phyloP scores from a whole-genome alignment of 805 yeast genomes.

The Candida anglica region DNA sequence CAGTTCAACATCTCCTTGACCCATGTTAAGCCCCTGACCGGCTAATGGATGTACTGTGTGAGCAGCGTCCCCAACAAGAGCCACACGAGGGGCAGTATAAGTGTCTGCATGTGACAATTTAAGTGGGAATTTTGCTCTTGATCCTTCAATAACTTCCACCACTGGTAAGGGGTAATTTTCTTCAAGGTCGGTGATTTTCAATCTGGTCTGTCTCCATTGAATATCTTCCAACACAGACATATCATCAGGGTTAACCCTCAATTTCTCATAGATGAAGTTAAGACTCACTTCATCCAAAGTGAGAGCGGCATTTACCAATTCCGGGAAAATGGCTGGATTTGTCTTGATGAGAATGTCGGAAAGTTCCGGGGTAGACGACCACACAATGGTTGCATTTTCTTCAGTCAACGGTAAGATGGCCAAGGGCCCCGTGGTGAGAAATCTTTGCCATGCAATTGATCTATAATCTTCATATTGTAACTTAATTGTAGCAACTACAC shows the following conservation, averaged over 20 bases:
- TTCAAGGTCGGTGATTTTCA: constrained; percentile 44
- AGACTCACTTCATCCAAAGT: constrained; percentile 76
- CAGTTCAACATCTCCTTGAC: constrained; percentile 84
- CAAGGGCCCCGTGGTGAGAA: constrained; percentile 86
- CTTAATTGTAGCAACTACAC: constrained; percentile 87
- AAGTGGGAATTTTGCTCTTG: constrained; percentile 87
- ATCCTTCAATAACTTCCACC: constrained; percentile 50
- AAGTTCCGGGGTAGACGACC: constrained; percentile 82
- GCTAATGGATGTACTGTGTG: constrained; percentile 97
- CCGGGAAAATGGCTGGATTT: constrained; percentile 59
- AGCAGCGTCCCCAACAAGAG: constrained; percentile 97
- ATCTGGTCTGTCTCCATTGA: constrained; percentile 58
- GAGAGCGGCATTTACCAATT: constrained; percentile 81
- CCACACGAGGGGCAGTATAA: constrained; percentile 79
- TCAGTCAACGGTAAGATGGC: constrained; percentile 89
- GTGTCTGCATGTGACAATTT: constrained; percentile 87
- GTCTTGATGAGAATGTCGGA: constrained; percentile 59
- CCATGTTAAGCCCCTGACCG: constrained; percentile 98
- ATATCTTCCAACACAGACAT: constrained; percentile 62
- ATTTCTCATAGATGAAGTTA: constrained; percentile 54
- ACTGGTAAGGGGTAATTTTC: constrained; percentile 67
- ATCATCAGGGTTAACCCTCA: constrained; percentile 35
- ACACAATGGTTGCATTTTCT: constrained; percentile 84
- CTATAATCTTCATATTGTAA: constrained; percentile 69
- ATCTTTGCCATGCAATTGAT: constrained; percentile 88